Percentiles rank a stretch among this genome's conserved stretches.
These are phyloP conservation scores for Erodium maritimum DNA, from an alignment of 345 rosid genomes.

Conservation along the genomic window DNA sequence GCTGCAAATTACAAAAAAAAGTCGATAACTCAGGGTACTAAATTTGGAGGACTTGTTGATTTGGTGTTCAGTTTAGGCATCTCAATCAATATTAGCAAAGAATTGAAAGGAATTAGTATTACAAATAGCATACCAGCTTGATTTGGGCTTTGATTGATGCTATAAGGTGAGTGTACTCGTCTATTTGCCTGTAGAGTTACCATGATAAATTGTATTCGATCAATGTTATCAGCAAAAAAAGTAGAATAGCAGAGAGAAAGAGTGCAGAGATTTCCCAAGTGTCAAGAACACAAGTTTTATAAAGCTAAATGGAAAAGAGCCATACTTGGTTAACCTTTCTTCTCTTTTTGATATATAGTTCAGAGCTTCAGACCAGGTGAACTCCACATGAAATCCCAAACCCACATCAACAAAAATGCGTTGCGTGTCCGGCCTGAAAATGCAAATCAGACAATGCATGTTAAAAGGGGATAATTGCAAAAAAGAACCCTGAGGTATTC, in stretches of 20 bases:
- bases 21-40: too few species aligned
- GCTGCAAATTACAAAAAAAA: too few species aligned
- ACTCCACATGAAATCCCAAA: slow-evolving; percentile 74
- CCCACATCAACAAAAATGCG: slow-evolving; percentile 63
- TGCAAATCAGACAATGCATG: neutral
- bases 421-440: slow-evolving; percentile 57
- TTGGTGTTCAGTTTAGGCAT: neutral
- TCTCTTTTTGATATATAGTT: slow-evolving; percentile 44
- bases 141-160: slow-evolving; percentile 74
- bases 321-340: slow-evolving; percentile 50
- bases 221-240: neutral
- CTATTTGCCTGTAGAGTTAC: slow-evolving; percentile 52
- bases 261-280: neutral
- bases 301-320: neutral
- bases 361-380: slow-evolving; percentile 76
- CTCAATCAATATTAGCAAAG: neutral
- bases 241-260: slow-evolving; percentile 3
- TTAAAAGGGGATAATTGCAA: too few species aligned
- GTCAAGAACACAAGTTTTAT: slow-evolving; percentile 5
- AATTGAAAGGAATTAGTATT: neutral
- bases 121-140: slow-evolving; percentile 38
- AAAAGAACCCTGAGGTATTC: too few species aligned
- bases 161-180: slow-evolving; percentile 43
- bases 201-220: neutral
- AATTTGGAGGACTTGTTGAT: too few species aligned